A percentile compares a stretch with the other conserved stretches of the same genome.
Evolutionary conservation across 306 rosid species (phyloP).

Genomic region (Adenanthera pavonina): DNA sequence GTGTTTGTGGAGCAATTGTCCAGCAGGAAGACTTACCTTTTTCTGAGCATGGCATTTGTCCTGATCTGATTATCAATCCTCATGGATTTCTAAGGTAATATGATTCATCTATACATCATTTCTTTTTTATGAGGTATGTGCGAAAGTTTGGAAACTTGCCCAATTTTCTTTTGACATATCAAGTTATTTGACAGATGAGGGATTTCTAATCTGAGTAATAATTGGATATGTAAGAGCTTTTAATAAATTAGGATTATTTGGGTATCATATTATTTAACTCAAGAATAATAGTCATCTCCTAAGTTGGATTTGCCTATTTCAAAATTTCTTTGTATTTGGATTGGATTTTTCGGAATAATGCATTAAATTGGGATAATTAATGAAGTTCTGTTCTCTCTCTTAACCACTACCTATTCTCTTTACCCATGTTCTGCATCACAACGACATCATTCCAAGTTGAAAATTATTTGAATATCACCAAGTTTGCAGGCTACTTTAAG

Average conservation of each 20-base stretch:
- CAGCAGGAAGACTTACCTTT: constrained; percentile 97
- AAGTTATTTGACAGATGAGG: not conserved
- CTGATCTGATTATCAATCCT: constrained; percentile 96
- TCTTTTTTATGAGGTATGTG: not conserved
- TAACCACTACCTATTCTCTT: not conserved
- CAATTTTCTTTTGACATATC: not conserved
- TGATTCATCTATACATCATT: constrained; percentile 15
- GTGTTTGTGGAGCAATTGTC: constrained; percentile 95
- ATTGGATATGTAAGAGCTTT: not conserved
- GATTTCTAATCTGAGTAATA: not conserved
- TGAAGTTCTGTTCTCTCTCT: not conserved
- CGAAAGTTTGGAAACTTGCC: not conserved
- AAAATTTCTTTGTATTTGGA: not conserved
- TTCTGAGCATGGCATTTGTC: constrained; percentile 96
- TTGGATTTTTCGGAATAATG: not conserved
- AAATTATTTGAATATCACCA: not conserved
- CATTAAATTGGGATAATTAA: not conserved
- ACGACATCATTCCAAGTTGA: constrained; percentile 10
- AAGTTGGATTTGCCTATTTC: no score
- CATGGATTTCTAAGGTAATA: constrained; percentile 95
- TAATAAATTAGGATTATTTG: not conserved
- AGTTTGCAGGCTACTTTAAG: not conserved
- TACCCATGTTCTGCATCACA: constrained; percentile 4
- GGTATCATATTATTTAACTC: not conserved
- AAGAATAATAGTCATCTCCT: no score